Evolutionary conservation across 2,329 filamentous ascomycete species (phyloP).

Genomic region (Neoarthrinium moseri): DNA sequence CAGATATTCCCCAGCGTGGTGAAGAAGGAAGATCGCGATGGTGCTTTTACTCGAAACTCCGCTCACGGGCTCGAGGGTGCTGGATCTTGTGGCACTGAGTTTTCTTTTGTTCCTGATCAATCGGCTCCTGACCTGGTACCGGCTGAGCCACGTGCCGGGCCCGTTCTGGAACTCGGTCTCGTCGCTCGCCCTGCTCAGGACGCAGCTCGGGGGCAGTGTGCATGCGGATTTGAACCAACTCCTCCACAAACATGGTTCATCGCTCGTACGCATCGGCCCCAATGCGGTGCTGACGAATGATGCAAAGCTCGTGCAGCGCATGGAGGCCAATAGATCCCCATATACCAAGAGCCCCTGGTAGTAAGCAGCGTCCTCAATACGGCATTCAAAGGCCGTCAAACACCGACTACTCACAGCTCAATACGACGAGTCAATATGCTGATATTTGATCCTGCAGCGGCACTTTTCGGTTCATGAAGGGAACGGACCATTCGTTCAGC

Average conservation of each 20-base stretch:
- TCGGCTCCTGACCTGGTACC: slow-evolving; percentile 10
- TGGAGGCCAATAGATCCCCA: slow-evolving; percentile 1
- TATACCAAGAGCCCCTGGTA: slow-evolving; percentile 2
- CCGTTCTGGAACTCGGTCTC: slow-evolving; percentile 11
- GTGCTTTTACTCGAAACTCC: too few species aligned
- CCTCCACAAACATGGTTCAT: slow-evolving; percentile 11
- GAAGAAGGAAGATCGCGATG: too few species aligned
- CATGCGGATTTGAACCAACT: slow-evolving; percentile 10
- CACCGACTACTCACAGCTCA: too few species aligned
- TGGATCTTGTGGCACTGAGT: too few species aligned
- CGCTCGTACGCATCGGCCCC: slow-evolving; percentile 5
- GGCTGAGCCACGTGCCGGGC: slow-evolving; percentile 12
- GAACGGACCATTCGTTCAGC: slow-evolving; percentile 8
- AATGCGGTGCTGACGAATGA: slow-evolving; percentile 4
- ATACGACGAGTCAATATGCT: too few species aligned
- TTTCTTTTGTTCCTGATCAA: slow-evolving; percentile 8
- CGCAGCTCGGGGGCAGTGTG: slow-evolving; percentile 9
- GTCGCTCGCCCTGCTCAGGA: slow-evolving; percentile 9
- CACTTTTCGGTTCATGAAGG: slow-evolving; percentile 6
- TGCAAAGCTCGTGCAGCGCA: neutral
- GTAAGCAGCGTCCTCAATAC: too few species aligned
- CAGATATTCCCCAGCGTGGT: too few species aligned
- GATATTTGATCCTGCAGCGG: neutral
- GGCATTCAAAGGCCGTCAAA: too few species aligned
- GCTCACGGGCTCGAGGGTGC: too few species aligned